Base-by-base conservation (phyloP, 768 basidiomycete genomes). In the Pulveroboletus sp. region DNA sequence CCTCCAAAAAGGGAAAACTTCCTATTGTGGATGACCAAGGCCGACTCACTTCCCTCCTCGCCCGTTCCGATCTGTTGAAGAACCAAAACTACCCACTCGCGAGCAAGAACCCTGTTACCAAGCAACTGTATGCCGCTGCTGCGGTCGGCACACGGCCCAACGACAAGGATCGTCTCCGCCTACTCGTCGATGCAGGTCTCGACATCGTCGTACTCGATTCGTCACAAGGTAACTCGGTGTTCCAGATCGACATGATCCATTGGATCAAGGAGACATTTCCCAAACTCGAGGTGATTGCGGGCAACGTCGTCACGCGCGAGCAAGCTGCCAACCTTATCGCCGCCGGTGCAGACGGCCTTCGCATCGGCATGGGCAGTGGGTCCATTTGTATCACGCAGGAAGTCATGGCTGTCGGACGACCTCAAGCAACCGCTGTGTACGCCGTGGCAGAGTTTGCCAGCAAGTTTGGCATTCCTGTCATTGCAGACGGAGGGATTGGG, bases 301-400 rank as follows among this genome's bases (percentile, higher is more conserved):
- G 96, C 36, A 98, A 99, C 67, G 94, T 99, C 53, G 95, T 99
- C 56, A 97, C 94, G 5, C 86, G 96, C 50, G 94, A 96, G 64
- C 96, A 98, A 66, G 95, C 96, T 1, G 96, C 96, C 14, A 82
- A 76, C 21, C 82, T 99, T 52, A 97, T 99, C 58, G 84, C 79
- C 8, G 94, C 93, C 3, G 96, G 96, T 38, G 96, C 94, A 4
- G 96, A 99, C 60, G 95, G 78, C n/a, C 78, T 98, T 10, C 86
- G 93, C 21, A 78, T 99, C 33, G 96, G 96, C 37, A 99, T 99
- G 96, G 96, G 96, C 33, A 90, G 87, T 8, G 96, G 96, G 8
- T 95, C 92, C 6, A 99, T 99, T 64, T 99, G 96, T 68, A 99
- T 99, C 72, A 99, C 96, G 6, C 96, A 99, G 71, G 96, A 98